A percentile compares a stretch with the other conserved stretches of the same genome.
Conservation (phyloP, 345 rosid species). For the Eucalyptus caleyi region DNA sequence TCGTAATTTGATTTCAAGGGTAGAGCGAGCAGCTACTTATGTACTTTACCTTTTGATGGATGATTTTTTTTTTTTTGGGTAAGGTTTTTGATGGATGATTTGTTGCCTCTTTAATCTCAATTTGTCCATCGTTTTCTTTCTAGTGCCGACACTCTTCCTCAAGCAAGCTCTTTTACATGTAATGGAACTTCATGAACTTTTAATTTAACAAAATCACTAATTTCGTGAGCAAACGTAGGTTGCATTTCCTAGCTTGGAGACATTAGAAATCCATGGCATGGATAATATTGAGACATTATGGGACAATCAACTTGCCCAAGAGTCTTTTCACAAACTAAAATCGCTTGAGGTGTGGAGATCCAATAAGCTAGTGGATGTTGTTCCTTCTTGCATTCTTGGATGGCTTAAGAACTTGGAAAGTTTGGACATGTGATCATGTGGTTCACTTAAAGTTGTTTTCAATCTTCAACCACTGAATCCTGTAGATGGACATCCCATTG, state of each 20-base stretch:
- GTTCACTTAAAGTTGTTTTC: not conserved
- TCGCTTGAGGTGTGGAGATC: fast-evolving
- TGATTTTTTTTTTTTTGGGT: not conserved
- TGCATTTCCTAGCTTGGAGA: not conserved
- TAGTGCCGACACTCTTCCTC: not conserved
- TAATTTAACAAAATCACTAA: not conserved
- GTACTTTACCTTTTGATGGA: too few species aligned
- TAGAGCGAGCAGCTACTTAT: too few species aligned
- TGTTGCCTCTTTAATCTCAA: not conserved
- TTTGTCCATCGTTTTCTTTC: not conserved
- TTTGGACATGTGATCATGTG: fast-evolving
- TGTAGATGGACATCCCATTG: not conserved
- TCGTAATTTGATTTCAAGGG: not conserved
- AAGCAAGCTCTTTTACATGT: not conserved
- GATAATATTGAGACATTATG: not conserved
- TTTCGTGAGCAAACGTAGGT: not conserved
- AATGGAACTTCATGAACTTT: not conserved
- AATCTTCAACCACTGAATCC: not conserved
- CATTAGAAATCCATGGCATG: fast-evolving
- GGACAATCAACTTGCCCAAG: not conserved
- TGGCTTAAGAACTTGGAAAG: not conserved
- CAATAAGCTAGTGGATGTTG: not conserved
- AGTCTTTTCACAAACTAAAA: not conserved
- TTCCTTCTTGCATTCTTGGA: not conserved
- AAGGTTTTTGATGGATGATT: too few species aligned